Percentiles rank a stretch among this genome's conserved stretches.
Conservation (phyloP, 208 protist genomes). For the Leishmania aethiopica region DNA sequence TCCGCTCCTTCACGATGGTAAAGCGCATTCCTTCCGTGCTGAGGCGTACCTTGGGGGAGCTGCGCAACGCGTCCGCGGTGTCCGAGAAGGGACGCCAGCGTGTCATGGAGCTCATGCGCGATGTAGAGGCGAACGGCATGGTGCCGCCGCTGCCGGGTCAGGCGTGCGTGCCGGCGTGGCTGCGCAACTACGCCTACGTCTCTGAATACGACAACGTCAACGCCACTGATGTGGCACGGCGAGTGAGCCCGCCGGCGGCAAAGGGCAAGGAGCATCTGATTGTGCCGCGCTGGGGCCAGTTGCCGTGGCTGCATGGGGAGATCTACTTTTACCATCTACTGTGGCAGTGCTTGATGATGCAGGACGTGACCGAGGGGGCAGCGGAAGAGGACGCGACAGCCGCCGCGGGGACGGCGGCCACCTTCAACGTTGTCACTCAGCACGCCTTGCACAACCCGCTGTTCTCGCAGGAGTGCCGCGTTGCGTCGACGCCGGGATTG, state of each 20-base stretch:
- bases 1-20: constrained; percentile 67
- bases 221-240: constrained; percentile 17
- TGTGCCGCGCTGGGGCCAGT: constrained; percentile 78
- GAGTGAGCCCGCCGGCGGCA: constrained; percentile 16
- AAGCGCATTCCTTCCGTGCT: constrained; percentile 66
- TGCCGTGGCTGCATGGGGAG: constrained; percentile 91
- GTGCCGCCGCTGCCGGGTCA: constrained; percentile 77
- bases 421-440: constrained; percentile 62
- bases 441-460: constrained; percentile 61
- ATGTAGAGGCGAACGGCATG: constrained; percentile 37
- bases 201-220: constrained; percentile 41
- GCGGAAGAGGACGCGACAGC: neutral
- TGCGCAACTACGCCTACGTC: constrained; percentile 71
- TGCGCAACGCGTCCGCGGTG: constrained; percentile 21
- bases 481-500: constrained; percentile 31
- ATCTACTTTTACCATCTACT: constrained; percentile 90
- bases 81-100: constrained; percentile 27
- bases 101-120: constrained; percentile 43
- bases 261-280: constrained; percentile 11
- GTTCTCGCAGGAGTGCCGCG: constrained; percentile 38
- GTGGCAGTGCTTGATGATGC: constrained; percentile 78
- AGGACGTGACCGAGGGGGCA: constrained; percentile 19
- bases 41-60: constrained; percentile 54
- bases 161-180: constrained; percentile 60
- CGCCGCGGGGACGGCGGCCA: constrained; percentile 18